Evolutionary conservation across 768 basidiomycete species (phyloP).

Genomic region (Serendipita sp.): DNA sequence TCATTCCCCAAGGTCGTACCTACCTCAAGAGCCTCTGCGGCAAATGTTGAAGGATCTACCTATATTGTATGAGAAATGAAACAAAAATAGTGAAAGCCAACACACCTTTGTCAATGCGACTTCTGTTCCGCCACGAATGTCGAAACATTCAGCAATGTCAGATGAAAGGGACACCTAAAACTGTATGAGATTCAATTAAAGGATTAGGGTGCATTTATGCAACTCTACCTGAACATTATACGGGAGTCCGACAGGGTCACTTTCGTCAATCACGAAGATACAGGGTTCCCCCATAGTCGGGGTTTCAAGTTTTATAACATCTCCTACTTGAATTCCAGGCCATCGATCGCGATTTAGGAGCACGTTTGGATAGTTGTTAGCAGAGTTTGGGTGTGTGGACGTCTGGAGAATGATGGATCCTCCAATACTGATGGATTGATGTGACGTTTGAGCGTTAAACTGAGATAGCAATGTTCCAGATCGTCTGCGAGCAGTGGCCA

Average conservation of each 20-base stretch:
- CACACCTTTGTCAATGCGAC: constrained; percentile 3
- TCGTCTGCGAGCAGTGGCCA: neutral
- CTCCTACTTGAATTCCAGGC: constrained; percentile 67
- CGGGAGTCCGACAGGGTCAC: constrained; percentile 42
- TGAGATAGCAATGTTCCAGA: neutral
- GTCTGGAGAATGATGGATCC: neutral
- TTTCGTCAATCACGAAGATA: constrained; percentile 51
- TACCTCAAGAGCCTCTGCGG: constrained; percentile 22
- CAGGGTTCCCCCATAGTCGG: constrained; percentile 22
- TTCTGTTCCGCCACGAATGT: neutral
- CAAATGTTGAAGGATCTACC: constrained; percentile 47
- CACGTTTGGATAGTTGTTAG: constrained; percentile 23
- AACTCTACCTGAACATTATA: constrained; percentile 42
- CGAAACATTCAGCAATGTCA: neutral
- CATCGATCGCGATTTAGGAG: constrained; percentile 58
- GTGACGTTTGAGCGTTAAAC: neutral
- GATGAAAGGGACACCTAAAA: constrained; percentile 13
- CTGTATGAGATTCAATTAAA: neutral
- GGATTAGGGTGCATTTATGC: neutral
- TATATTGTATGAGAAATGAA: constrained; percentile 17
- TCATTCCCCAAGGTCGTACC: constrained; percentile 13
- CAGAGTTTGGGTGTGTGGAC: neutral
- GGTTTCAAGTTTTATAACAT: constrained; percentile 40
- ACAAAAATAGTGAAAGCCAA: neutral
- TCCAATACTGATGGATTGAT: neutral